These are phyloP conservation scores for Coemansia sp. DNA, from an alignment of 192 early-diverging fungal genomes.

Conservation along the genomic window DNA sequence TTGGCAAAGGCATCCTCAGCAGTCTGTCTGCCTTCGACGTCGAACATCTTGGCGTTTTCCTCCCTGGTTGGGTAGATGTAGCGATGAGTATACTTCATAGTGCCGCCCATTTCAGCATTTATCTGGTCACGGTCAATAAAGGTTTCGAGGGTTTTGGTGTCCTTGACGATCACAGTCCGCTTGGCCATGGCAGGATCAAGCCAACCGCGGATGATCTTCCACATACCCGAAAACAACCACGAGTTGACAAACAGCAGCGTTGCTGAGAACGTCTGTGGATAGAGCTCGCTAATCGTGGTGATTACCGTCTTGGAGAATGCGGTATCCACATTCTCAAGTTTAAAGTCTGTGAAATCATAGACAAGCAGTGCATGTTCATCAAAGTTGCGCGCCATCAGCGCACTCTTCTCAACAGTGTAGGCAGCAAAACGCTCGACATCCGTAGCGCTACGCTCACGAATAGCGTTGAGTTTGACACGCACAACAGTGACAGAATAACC, in stretches of 20 bases:
- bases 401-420: constrained; percentile 27
- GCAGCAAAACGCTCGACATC: constrained; percentile 20
- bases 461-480: constrained; percentile 20
- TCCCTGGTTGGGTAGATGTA: constrained; percentile 54
- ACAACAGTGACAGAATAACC: constrained; percentile 51
- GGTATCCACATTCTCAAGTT: constrained; percentile 70
- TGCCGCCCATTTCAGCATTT: constrained; percentile 62
- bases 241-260: constrained; percentile 80
- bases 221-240: constrained; percentile 83
- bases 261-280: constrained; percentile 75
- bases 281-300: constrained; percentile 72
- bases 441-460: constrained; percentile 25
- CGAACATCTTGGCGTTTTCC: constrained; percentile 57
- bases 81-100: constrained; percentile 53
- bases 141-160: constrained; percentile 57
- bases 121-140: constrained; percentile 63
- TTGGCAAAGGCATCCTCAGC: constrained; percentile 39
- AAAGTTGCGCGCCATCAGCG: constrained; percentile 20
- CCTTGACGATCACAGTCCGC: constrained; percentile 75
- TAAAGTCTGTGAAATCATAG: constrained; percentile 73
- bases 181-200: constrained; percentile 80
- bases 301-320: constrained; percentile 75
- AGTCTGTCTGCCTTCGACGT: constrained; percentile 42
- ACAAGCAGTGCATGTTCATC: constrained; percentile 59
- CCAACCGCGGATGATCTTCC: constrained; percentile 75